Percentiles rank a stretch among this genome's conserved stretches.
phyloP scores from a whole-genome alignment of 306 rosid genomes.

The Inga leiocalycina region DNA sequence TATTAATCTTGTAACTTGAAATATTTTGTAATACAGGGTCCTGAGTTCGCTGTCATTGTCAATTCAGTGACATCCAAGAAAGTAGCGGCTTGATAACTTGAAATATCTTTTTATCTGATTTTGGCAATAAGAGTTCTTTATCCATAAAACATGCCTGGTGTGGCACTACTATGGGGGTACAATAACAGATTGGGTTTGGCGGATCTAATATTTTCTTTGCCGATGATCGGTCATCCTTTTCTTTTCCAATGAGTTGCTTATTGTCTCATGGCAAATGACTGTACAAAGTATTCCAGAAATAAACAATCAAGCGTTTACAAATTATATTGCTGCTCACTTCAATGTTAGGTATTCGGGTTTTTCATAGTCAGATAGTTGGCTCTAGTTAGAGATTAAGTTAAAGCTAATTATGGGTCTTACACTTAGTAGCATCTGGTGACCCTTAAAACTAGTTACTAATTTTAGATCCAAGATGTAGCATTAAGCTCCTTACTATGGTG shows the following conservation, averaged over 20 bases:
- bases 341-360: conserved; percentile 4
- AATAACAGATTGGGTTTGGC: conserved; percentile 30
- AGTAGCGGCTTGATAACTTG: conserved; percentile 73
- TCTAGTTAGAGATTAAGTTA: not conserved
- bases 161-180: conserved; percentile 32
- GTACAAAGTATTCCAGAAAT: conserved; percentile 27
- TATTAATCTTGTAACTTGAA: conserved; percentile 24
- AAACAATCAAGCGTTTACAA: conserved; percentile 22
- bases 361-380: not conserved
- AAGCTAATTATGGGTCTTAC: not conserved
- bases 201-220: conserved; percentile 31
- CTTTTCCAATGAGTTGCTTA: conserved; percentile 46
- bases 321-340: conserved; percentile 3
- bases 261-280: conserved; percentile 33
- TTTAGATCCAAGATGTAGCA: not conserved
- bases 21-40: conserved; percentile 64
- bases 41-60: conserved; percentile 84
- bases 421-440: not conserved
- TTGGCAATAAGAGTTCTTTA: conserved; percentile 41
- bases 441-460: not conserved
- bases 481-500: not conserved
- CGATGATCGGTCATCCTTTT: conserved; percentile 28
- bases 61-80: conserved; percentile 93
- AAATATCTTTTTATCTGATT: not conserved
- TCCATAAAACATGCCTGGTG: conserved; percentile 21